Base-by-base conservation (phyloP, 441 rosid species). In the Populus hybrid region DNA sequence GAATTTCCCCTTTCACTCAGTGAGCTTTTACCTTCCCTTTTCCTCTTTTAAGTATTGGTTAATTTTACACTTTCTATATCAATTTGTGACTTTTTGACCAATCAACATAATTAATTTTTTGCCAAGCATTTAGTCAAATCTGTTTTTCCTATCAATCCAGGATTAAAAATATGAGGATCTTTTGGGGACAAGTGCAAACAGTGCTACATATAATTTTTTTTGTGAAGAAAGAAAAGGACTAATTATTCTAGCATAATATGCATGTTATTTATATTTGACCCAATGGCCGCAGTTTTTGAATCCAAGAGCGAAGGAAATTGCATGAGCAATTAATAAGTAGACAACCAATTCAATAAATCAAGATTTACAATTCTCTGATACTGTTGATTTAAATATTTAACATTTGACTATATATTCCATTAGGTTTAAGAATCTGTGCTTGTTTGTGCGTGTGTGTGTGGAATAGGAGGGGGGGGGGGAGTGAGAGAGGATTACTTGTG, bases 401-500 rank as follows among this genome's bases (percentile, higher is more conserved):
- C 19, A 14, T 50, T 50, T 50, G 57, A 50, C 7, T 50, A 7
- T 50, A 14, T 46, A 50, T 50, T 50, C 57, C 57, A 50, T 50
- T 14, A 50, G 57, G 57, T 50, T 50, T 14, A 14, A 50, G 57
- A 50, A 14, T 50, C 19, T 14, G 57, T 50, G 57, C 18, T 14
- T 50, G 19, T 3, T 64, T 64, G 67, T 23, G 4, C 28, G 76
- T 50, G 57, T 0, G 2, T 42, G 53, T 1, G 57, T 50, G 57
- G 57, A 50, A 50, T 14, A 14, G 57, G 5, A 6, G 0, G 14
- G 50, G 16, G 50, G 19, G 57, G 57, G 57, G 72, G 76, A 71
- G 76, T 73, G 71, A 78, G 77, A 79, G 80, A 79, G 75, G 79
- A 76, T 82, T 23, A 92, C 91, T 79, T 88, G 95, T 73, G 90